phyloP scores from a whole-genome alignment of 2,329 filamentous ascomycete species.

The Sarocladiaceae sp. region DNA sequence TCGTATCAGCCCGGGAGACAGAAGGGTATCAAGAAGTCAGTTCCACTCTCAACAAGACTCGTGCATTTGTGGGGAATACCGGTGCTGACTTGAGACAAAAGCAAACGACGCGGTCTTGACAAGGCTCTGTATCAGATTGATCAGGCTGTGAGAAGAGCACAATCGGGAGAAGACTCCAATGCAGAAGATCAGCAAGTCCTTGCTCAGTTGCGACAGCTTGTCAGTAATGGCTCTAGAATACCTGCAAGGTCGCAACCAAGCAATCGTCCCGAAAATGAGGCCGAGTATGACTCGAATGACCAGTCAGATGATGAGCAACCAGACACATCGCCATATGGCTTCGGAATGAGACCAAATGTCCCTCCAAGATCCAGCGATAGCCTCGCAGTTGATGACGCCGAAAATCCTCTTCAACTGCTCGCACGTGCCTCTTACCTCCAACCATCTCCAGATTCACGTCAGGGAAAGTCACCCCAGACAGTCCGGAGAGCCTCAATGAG shows the following conservation, averaged over 20 bases:
- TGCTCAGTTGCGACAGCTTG: slow-evolving; percentile 35
- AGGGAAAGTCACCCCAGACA: slow-evolving; percentile 2
- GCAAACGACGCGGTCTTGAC: slow-evolving; percentile 69
- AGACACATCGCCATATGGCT: neutral
- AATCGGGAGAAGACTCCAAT: slow-evolving; percentile 35
- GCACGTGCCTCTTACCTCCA: slow-evolving; percentile 68
- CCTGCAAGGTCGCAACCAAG: neutral
- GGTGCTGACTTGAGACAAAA: slow-evolving; percentile 24
- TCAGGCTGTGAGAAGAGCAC: slow-evolving; percentile 58
- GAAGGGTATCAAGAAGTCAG: slow-evolving; percentile 73
- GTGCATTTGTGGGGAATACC: slow-evolving; percentile 3
- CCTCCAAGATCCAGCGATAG: slow-evolving; percentile 36
- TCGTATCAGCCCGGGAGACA: slow-evolving; percentile 70
- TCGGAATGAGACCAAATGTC: slow-evolving; percentile 11
- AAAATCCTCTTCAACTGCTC: slow-evolving; percentile 70
- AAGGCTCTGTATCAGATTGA: slow-evolving; percentile 73
- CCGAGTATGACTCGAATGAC: slow-evolving; percentile 27
- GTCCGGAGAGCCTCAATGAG: neutral
- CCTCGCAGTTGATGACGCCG: slow-evolving; percentile 65
- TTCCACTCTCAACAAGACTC: slow-evolving; percentile 2
- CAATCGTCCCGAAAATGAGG: slow-evolving; percentile 15
- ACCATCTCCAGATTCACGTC: slow-evolving; percentile 36
- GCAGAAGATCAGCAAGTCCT: slow-evolving; percentile 42
- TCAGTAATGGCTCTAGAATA: slow-evolving; percentile 22
- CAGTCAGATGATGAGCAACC: slow-evolving; percentile 24